Evolutionary conservation across 2,329 filamentous ascomycete species (phyloP).

Genomic region (Scorias spongiosa): DNA sequence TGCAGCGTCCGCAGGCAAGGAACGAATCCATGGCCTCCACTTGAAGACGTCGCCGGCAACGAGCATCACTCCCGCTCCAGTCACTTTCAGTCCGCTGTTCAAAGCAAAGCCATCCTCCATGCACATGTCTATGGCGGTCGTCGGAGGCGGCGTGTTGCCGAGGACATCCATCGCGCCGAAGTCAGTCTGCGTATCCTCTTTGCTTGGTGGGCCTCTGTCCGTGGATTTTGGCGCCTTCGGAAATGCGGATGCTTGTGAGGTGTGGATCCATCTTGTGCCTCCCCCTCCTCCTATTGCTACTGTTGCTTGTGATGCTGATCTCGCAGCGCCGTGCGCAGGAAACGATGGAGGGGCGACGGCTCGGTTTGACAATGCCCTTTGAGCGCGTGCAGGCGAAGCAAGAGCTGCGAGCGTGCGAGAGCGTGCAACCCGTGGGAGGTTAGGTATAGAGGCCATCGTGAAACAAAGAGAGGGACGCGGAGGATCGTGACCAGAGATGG

Average conservation of each 20-base stretch:
- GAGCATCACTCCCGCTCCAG: constrained; percentile 57
- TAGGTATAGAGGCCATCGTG: not conserved
- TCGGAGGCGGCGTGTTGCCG: constrained; percentile 56
- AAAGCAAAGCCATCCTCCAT: constrained; percentile 72
- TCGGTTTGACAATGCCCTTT: not conserved
- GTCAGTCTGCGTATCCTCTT: constrained; percentile 52
- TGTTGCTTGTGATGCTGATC: too few relatives aligned
- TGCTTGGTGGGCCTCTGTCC: constrained; percentile 45
- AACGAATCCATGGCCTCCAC: constrained; percentile 66
- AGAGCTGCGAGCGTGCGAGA: not conserved
- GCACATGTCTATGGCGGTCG: constrained; percentile 73
- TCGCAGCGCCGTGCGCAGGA: too few relatives aligned
- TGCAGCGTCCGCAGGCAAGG: constrained; percentile 22
- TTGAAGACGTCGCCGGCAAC: constrained; percentile 75
- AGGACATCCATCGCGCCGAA: constrained; percentile 68
- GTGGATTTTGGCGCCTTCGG: constrained; percentile 27
- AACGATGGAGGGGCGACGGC: not conserved
- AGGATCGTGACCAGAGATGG: too few relatives aligned
- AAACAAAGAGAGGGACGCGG: too few relatives aligned
- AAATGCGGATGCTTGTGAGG: constrained; percentile 1
- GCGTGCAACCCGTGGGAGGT: not conserved
- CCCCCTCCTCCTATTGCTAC: too few relatives aligned
- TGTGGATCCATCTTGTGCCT: constrained; percentile 5
- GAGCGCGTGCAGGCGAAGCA: not conserved
- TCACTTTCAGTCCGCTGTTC: constrained; percentile 61